Evolutionary conservation across 2,329 filamentous ascomycete genomes (phyloP).

Genomic region (Nothophaeocryptopus gaeumannii): DNA sequence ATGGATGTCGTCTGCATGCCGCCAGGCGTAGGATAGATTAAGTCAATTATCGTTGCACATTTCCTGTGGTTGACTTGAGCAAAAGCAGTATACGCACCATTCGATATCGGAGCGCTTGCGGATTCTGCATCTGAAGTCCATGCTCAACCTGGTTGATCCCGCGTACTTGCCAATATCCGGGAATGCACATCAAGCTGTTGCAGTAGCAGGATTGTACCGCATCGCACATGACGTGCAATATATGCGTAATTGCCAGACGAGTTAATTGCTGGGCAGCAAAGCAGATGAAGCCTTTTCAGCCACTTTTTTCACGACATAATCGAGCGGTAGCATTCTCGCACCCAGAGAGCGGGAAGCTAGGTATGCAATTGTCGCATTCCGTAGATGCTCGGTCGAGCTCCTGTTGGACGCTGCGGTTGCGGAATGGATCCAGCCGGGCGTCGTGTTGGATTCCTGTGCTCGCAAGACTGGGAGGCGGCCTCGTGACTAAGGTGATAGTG

Average conservation of each 20-base stretch:
- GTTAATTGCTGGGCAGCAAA: slow-evolving; percentile 23
- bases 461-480: slow-evolving; percentile 5
- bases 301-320: slow-evolving; percentile 24
- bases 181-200: slow-evolving; percentile 12
- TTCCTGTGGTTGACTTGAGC: slow-evolving; percentile 13
- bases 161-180: slow-evolving; percentile 10
- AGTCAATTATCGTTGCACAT: slow-evolving; percentile 23
- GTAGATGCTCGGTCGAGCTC: slow-evolving; percentile 27
- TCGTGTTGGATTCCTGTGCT: slow-evolving; percentile 15
- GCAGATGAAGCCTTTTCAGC: slow-evolving; percentile 19
- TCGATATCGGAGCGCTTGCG: slow-evolving; percentile 11
- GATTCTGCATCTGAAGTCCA: slow-evolving; percentile 6
- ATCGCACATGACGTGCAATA: slow-evolving; percentile 26
- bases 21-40: slow-evolving; percentile 18
- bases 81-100: slow-evolving; percentile 20
- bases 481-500: background rate
- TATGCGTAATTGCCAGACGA: slow-evolving; percentile 11
- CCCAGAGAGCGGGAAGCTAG: slow-evolving; percentile 21
- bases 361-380: slow-evolving; percentile 19
- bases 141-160: slow-evolving; percentile 1
- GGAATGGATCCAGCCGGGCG: slow-evolving; percentile 18
- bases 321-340: slow-evolving; percentile 24
- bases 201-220: slow-evolving; percentile 17
- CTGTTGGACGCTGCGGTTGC: slow-evolving; percentile 18
- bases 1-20: slow-evolving; percentile 16